Evolutionary conservation across 306 rosid genomes (phyloP).

Genomic region (Leucaena leucocephala): DNA sequence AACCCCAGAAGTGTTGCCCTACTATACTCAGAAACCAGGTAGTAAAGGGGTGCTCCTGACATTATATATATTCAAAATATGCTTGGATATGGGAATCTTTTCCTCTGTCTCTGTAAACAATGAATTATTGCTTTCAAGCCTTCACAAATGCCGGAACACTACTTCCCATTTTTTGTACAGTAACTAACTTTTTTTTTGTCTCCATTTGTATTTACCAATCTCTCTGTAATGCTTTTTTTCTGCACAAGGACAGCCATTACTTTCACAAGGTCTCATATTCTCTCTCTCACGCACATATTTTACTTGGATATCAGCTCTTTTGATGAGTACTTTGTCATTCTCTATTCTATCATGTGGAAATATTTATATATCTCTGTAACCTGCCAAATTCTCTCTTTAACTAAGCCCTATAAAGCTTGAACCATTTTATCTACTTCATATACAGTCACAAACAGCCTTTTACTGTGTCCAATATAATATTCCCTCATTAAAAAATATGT

Average conservation of each 20-base stretch:
- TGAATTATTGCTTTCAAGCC: constrained; percentile 50
- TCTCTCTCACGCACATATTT: constrained; percentile 15
- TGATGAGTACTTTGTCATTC: constrained; percentile 43
- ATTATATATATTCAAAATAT: constrained; percentile 52
- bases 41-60: constrained; percentile 33
- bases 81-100: constrained; percentile 73
- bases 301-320: constrained; percentile 42
- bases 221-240: constrained; percentile 31
- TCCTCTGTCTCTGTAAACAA: constrained; percentile 46
- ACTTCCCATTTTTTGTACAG: constrained; percentile 45
- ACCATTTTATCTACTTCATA: constrained; percentile 51
- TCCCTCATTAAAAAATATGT: neutral
- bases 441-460: constrained; percentile 94
- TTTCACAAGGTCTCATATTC: constrained; percentile 42
- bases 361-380: constrained; percentile 24
- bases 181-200: constrained; percentile 50
- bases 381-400: constrained; percentile 78
- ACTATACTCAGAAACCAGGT: constrained; percentile 38
- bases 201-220: constrained; percentile 33
- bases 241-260: constrained; percentile 53
- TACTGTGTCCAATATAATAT: constrained; percentile 43
- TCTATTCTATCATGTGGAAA: constrained; percentile 42
- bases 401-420: constrained; percentile 83
- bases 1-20: constrained; percentile 42
- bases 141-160: constrained; percentile 46